A percentile compares a stretch with the other conserved stretches of the same genome.
These are phyloP conservation scores for Umbelopsis ramanniana DNA, from an alignment of 192 early-diverging fungal genomes.

Conservation along the genomic window DNA sequence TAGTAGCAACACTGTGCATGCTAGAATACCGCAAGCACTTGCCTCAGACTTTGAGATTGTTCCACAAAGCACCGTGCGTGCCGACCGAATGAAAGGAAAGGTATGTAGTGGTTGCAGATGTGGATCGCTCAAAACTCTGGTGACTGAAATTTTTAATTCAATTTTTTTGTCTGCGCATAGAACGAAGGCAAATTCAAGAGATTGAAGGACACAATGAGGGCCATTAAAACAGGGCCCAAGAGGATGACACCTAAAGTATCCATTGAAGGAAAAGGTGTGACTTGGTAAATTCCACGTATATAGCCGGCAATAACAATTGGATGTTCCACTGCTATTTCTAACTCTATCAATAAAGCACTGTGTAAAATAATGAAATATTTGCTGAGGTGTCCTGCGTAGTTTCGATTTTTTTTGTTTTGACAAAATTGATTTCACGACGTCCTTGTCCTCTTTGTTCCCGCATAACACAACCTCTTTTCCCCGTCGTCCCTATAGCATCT, in stretches of 20 bases:
- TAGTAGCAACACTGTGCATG: conserved; percentile 25
- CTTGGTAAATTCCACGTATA: not conserved
- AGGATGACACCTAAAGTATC: conserved; percentile 35
- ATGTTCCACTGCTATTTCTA: too few relatives aligned
- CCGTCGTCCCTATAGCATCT: too few relatives aligned
- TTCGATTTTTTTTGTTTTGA: too few relatives aligned
- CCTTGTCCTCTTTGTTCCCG: too few relatives aligned
- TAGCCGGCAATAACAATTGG: too few relatives aligned
- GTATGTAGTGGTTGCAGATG: conserved; percentile 12
- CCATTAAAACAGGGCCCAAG: conserved; percentile 37
- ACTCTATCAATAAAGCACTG: too few relatives aligned
- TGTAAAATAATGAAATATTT: too few relatives aligned
- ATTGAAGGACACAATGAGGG: conserved; percentile 40
- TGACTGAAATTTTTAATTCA: too few relatives aligned
- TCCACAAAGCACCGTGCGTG: conserved; percentile 40
- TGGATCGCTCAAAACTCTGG: too few relatives aligned
- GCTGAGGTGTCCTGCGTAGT: too few relatives aligned
- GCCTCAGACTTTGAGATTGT: conserved; percentile 46
- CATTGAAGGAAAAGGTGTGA: conserved; percentile 35
- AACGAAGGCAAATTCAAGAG: conserved; percentile 30
- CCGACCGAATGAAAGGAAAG: conserved; percentile 36
- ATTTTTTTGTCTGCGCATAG: not conserved
- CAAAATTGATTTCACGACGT: too few relatives aligned
- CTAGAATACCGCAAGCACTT: conserved; percentile 39
- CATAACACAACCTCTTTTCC: too few relatives aligned